Conservation (phyloP, 768 basidiomycete genomes). For the Lentinula guzmanii region DNA sequence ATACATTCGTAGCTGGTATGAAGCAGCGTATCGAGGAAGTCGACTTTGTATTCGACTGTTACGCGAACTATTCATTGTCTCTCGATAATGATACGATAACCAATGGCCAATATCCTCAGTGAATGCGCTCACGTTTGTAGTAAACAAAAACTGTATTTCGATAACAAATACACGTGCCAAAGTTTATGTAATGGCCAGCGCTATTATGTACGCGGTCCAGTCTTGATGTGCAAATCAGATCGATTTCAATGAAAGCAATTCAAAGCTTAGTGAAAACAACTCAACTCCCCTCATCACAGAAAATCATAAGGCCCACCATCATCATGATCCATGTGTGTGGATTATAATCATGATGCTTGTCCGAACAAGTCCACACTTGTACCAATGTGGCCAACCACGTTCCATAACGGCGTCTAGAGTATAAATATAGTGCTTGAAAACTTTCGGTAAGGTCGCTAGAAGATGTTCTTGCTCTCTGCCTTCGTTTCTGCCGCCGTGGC, state of each 20-base stretch:
- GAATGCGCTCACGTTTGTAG: not conserved
- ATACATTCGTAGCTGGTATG: slow-evolving; percentile 56
- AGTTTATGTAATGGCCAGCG: too few species aligned
- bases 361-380: not conserved
- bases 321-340: too few species aligned
- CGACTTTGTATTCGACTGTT: slow-evolving; percentile 62
- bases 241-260: too few species aligned
- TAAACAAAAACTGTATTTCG: too few species aligned
- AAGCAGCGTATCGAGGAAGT: slow-evolving; percentile 49
- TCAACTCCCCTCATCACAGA: too few species aligned
- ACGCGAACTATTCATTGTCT: slow-evolving; percentile 40
- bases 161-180: too few species aligned
- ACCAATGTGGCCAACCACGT: not conserved
- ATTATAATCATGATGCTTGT: too few species aligned
- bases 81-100: slow-evolving; percentile 30
- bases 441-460: not conserved
- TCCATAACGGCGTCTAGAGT: not conserved
- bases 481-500: not conserved
- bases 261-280: too few species aligned
- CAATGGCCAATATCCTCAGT: slow-evolving; percentile 25
- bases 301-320: too few species aligned
- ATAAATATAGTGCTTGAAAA: not conserved
- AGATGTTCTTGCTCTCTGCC: not conserved
- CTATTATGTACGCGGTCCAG: too few species aligned
- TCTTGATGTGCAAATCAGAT: too few species aligned